Conservation (phyloP, 2,329 filamentous ascomycete genomes). For the Verticillium dahliae region DNA sequence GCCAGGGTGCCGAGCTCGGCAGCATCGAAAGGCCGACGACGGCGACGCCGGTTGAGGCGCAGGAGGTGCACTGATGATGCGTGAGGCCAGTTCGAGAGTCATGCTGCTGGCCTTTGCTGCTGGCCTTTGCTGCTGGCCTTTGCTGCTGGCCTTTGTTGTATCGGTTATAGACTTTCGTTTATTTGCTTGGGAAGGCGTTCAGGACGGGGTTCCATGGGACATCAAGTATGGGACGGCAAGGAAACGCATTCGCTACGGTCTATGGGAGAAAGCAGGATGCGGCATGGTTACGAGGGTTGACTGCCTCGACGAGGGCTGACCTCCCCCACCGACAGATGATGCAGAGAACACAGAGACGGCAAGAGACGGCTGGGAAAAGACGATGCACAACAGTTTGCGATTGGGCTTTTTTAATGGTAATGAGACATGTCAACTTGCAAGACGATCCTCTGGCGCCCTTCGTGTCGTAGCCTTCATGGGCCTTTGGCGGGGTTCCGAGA, state of each 20-base stretch:
- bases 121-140: background rate
- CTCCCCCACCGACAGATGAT: too few relatives aligned
- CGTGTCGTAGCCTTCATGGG: background rate
- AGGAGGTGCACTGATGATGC: conserved; percentile 8
- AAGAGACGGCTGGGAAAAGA: background rate
- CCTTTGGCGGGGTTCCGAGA: background rate
- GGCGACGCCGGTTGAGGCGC: conserved; percentile 18
- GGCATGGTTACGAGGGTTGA: background rate
- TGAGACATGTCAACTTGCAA: background rate
- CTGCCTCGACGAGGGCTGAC: background rate
- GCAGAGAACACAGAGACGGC: background rate
- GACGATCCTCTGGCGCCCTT: background rate
- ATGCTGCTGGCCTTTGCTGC: too few relatives aligned
- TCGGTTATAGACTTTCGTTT: background rate
- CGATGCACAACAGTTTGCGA: background rate
- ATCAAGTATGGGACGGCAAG: background rate
- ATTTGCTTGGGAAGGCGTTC: conserved; percentile 2
- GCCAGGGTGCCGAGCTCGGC: conserved; percentile 65
- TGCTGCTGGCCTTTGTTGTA: background rate
- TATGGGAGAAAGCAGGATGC: conserved; percentile 1
- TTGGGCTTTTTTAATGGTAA: conserved; percentile 2
- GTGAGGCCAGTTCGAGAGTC: background rate
- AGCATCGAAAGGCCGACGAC: conserved; percentile 43
- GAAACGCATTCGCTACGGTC: conserved; percentile 8
- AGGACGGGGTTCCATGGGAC: background rate